Evolutionary conservation across 129 eudicot species (phyloP).

Genomic region (Lactuca saligna): DNA sequence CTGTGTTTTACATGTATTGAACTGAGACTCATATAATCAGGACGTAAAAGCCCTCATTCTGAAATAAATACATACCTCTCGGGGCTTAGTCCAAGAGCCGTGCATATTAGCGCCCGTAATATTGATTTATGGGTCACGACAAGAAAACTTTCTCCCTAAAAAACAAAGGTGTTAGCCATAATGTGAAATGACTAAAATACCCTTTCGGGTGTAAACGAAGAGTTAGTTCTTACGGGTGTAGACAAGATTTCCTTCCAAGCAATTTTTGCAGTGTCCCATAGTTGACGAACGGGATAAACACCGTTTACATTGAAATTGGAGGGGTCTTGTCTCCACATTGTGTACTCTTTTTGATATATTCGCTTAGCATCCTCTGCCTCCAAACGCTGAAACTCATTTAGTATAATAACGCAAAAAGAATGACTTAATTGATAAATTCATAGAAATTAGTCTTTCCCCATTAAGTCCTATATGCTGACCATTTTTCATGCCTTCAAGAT

Average conservation of each 20-base stretch:
- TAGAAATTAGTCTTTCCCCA: too few species aligned
- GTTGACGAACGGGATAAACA: constrained; percentile 45
- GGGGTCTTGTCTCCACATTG: constrained; percentile 76
- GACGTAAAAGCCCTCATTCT: neutral
- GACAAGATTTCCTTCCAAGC: constrained; percentile 72
- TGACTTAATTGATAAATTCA: too few species aligned
- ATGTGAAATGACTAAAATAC: constrained; percentile 10
- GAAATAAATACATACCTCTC: constrained; percentile 47
- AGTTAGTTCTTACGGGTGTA: constrained; percentile 38
- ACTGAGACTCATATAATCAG: neutral
- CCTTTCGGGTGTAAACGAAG: neutral
- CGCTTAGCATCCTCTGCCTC: constrained; percentile 83
- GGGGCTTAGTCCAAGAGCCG: constrained; percentile 65
- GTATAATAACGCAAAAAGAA: neutral
- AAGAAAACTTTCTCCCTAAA: constrained; percentile 60
- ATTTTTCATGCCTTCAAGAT: constrained; percentile 81
- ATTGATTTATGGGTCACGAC: constrained; percentile 87
- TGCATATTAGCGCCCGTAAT: constrained; percentile 71
- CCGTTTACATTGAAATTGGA: constrained; percentile 58
- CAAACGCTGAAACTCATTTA: constrained; percentile 56
- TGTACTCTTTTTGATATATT: constrained; percentile 59
- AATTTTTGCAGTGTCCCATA: constrained; percentile 57
- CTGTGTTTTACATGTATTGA: too few species aligned
- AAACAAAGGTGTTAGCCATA: constrained; percentile 6
- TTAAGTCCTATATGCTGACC: constrained; percentile 39